phyloP scores from a whole-genome alignment of 106 monocot species.

The Allium sativum region DNA sequence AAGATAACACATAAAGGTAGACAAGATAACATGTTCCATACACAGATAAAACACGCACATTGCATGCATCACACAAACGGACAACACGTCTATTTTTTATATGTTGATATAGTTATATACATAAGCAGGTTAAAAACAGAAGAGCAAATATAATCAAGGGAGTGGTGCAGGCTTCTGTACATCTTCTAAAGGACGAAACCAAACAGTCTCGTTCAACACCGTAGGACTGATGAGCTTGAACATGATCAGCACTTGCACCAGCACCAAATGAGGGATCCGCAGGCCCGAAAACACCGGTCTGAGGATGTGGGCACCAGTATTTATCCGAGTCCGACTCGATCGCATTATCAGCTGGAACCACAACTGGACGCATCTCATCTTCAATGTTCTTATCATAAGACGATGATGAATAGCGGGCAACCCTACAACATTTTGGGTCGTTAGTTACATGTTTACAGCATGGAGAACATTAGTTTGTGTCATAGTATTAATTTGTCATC shows the following conservation, averaged over 20 bases:
- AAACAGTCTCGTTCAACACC: slow-evolving; percentile 44
- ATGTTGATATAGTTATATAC: not conserved
- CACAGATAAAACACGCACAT: not conserved
- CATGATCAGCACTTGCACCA: not conserved
- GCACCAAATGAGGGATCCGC: slow-evolving; percentile 1
- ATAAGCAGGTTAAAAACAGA: not conserved
- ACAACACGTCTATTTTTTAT: not conserved
- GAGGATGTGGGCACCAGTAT: slow-evolving; percentile 52
- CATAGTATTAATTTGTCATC: too few species aligned
- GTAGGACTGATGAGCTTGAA: slow-evolving; percentile 1
- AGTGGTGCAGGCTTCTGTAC: slow-evolving; percentile 44
- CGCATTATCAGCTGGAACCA: slow-evolving; percentile 41
- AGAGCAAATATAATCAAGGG: not conserved
- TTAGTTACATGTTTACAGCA: too few species aligned
- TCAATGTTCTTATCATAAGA: slow-evolving; percentile 54
- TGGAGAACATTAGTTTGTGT: too few species aligned
- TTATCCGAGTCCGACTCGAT: slow-evolving; percentile 22
- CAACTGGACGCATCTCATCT: slow-evolving; percentile 22
- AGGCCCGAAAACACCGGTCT: slow-evolving; percentile 52
- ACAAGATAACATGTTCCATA: too few species aligned
- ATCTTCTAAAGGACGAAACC: slow-evolving; percentile 79
- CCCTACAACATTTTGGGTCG: not conserved
- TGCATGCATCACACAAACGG: not conserved
- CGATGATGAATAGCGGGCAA: slow-evolving; percentile 9
- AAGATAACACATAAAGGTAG: too few species aligned